phyloP scores from a whole-genome alignment of 352 stramenopile genomes.

The Phytophthora cactorum region DNA sequence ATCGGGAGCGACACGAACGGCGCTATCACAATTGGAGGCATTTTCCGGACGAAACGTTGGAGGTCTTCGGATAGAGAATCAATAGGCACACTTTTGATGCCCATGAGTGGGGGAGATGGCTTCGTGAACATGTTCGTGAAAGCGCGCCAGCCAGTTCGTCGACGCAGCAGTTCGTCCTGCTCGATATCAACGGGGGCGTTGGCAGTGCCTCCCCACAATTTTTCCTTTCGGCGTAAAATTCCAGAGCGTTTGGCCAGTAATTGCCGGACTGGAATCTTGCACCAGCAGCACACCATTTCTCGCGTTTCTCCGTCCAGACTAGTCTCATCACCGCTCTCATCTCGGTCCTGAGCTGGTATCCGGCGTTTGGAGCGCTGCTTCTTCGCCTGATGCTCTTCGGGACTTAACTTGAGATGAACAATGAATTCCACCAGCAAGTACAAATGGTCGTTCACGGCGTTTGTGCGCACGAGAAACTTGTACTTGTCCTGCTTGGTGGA shows the following conservation, averaged over 20 bases:
- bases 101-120: slow-evolving; percentile 54
- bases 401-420: slow-evolving; percentile 54
- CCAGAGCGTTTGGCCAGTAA: slow-evolving; percentile 56
- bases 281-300: slow-evolving; percentile 85
- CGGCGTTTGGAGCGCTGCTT: slow-evolving; percentile 24
- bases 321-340: slow-evolving; percentile 22
- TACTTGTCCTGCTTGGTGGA: slow-evolving; percentile 82
- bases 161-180: slow-evolving; percentile 71
- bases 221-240: slow-evolving; percentile 57
- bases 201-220: slow-evolving; percentile 71
- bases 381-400: slow-evolving; percentile 29
- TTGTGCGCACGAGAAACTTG: slow-evolving; percentile 83
- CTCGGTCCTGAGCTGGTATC: slow-evolving; percentile 11
- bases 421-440: slow-evolving; percentile 82
- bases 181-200: slow-evolving; percentile 74
- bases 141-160: slow-evolving; percentile 74
- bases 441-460: slow-evolving; percentile 69
- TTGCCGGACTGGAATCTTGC: slow-evolving; percentile 69
- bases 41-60: slow-evolving; percentile 56
- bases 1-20: slow-evolving; percentile 72
- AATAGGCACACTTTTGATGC: slow-evolving; percentile 74
- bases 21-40: slow-evolving; percentile 72
- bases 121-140: slow-evolving; percentile 72
- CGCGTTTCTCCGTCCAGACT: slow-evolving; percentile 20
- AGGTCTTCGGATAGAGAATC: slow-evolving; percentile 54